These are phyloP conservation scores for Phaeotremella skinneri DNA, from an alignment of 768 basidiomycete species.

Conservation along the genomic window DNA sequence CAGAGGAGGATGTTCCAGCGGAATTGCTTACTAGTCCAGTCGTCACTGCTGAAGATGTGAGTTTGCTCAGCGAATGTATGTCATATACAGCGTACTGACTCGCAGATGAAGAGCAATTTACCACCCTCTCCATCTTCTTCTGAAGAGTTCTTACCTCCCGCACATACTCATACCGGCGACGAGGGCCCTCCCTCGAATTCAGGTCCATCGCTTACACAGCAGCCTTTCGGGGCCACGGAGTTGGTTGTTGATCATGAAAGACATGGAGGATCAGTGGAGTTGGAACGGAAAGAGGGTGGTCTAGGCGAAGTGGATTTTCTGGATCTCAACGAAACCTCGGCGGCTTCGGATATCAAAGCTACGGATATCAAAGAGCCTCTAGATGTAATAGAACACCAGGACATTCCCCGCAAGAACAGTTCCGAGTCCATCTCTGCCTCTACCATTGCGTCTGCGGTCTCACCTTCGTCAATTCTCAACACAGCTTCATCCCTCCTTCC, in stretches of 20 bases:
- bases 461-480: constrained; percentile 43
- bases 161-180: constrained; percentile 8
- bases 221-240: constrained; percentile 48
- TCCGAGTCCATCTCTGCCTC: constrained; percentile 12
- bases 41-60: constrained; percentile 54
- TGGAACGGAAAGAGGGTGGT: constrained; percentile 2
- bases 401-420: constrained; percentile 1
- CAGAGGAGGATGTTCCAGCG: constrained; percentile 86
- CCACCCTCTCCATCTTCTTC: neutral
- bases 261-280: constrained; percentile 7
- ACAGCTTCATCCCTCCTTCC: constrained; percentile 35
- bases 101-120: neutral
- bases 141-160: neutral
- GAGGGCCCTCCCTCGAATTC: neutral
- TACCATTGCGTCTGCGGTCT: constrained; percentile 18
- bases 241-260: constrained; percentile 12
- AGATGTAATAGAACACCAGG: neutral
- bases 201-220: constrained; percentile 29
- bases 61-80: neutral
- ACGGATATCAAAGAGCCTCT: neutral
- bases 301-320: constrained; percentile 64
- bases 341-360: constrained; percentile 5
- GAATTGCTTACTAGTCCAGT: constrained; percentile 93
- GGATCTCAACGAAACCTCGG: constrained; percentile 65
- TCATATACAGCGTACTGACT: neutral